These are phyloP conservation scores for Metschnikowia picachoensis DNA, from an alignment of 805 yeast species.

Conservation along the genomic window DNA sequence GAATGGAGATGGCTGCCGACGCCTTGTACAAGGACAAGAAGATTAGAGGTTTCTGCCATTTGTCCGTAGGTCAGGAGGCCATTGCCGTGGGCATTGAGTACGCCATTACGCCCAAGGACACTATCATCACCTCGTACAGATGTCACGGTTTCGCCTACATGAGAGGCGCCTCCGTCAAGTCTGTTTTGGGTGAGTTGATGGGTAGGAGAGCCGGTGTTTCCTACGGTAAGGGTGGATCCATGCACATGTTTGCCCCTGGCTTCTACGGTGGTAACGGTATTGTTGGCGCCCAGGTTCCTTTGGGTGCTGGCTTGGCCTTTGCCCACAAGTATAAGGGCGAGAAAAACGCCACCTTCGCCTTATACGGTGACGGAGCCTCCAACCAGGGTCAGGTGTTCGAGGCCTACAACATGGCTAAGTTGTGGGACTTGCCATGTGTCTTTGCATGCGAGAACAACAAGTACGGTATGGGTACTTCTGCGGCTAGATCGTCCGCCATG, in stretches of 20 bases:
- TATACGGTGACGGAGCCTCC: constrained; percentile 99
- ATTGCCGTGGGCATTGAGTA: constrained; percentile 97
- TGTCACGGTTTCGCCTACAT: constrained; percentile 98
- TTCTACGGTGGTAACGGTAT: constrained; percentile 99
- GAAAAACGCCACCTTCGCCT: constrained; percentile 71
- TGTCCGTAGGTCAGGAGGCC: constrained; percentile 98
- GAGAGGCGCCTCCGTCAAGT: constrained; percentile 92
- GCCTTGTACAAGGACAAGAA: constrained; percentile 97
- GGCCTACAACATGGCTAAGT: constrained; percentile 97
- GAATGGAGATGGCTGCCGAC: constrained; percentile 99
- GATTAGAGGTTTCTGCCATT: constrained; percentile 98
- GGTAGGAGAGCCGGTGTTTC: constrained; percentile 95
- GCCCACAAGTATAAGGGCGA: constrained; percentile 93
- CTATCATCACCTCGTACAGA: constrained; percentile 94
- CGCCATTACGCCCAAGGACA: constrained; percentile 81
- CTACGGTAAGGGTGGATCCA: constrained; percentile 98
- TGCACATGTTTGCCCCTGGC: constrained; percentile 96
- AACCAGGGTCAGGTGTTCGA: constrained; percentile 99
- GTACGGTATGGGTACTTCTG: constrained; percentile 99
- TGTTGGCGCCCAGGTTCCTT: constrained; percentile 98
- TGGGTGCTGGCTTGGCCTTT: constrained; percentile 97
- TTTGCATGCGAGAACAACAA: constrained; percentile 98
- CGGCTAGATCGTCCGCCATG: constrained; percentile 93
- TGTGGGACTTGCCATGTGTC: constrained; percentile 93
- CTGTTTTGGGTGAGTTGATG: constrained; percentile 92